Conservation (phyloP, 805 yeast species). For the Zygoascus biomembranicola region DNA sequence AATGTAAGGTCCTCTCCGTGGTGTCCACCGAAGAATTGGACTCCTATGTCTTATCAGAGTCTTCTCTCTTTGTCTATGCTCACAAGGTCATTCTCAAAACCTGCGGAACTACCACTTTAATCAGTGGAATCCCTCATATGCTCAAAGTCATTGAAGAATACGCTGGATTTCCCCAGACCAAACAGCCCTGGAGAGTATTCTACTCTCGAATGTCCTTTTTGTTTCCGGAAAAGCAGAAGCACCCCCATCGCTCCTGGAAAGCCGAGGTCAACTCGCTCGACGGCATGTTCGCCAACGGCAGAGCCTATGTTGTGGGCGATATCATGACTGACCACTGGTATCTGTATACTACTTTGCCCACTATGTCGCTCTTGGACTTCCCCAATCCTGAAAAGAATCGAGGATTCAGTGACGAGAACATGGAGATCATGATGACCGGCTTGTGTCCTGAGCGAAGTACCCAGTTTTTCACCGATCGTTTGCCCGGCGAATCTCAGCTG, state of each 20-base stretch:
- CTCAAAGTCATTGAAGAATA: constrained; percentile 41
- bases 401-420: constrained; percentile 50
- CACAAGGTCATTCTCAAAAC: constrained; percentile 84
- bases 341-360: constrained; percentile 49
- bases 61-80: constrained; percentile 80
- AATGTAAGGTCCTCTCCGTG: constrained; percentile 80
- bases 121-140: constrained; percentile 62
- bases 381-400: background rate
- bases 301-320: constrained; percentile 73
- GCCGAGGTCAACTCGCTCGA: constrained; percentile 68
- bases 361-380: constrained; percentile 27
- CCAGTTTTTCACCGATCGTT: constrained; percentile 49
- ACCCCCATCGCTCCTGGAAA: constrained; percentile 78
- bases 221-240: constrained; percentile 80
- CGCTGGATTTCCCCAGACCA: constrained; percentile 32
- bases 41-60: constrained; percentile 81
- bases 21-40: constrained; percentile 59
- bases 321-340: constrained; percentile 85
- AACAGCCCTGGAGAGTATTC: constrained; percentile 56
- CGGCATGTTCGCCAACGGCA: constrained; percentile 51
- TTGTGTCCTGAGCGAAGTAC: constrained; percentile 49
- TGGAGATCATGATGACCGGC: constrained; percentile 89
- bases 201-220: constrained; percentile 88
- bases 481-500: constrained; percentile 17
- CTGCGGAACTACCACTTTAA: constrained; percentile 92